A percentile compares a stretch with the other conserved stretches of the same genome.
Conservation (phyloP, 2,329 filamentous ascomycete genomes). For the Westerdykella ornata region DNA sequence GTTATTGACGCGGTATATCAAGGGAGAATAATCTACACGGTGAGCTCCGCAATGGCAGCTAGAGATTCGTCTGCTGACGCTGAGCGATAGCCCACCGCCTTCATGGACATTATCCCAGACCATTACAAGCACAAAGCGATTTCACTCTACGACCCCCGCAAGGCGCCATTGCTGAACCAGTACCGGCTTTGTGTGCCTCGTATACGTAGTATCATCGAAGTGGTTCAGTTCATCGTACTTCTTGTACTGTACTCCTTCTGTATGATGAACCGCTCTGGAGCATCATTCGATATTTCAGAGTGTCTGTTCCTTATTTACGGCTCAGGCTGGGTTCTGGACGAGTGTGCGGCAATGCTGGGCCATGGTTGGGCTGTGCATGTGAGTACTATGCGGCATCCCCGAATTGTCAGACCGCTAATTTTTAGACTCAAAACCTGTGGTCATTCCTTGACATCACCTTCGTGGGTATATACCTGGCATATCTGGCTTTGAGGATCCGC, state of each 20-base stretch:
- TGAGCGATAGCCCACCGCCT: conserved; percentile 57
- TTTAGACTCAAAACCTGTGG: conserved; percentile 71
- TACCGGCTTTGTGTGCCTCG: conserved; percentile 78
- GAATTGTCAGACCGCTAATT: background rate
- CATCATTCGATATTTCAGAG: conserved; percentile 53
- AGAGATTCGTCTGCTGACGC: background rate
- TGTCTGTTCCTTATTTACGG: conserved; percentile 65
- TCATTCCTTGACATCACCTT: conserved; percentile 79
- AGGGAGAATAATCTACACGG: conserved; percentile 73
- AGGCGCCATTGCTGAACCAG: conserved; percentile 72
- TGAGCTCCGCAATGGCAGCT: background rate
- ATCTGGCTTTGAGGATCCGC: conserved; percentile 61
- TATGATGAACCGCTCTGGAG: conserved; percentile 62
- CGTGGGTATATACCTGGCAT: conserved; percentile 61
- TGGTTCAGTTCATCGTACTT: conserved; percentile 64
- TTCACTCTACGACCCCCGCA: conserved; percentile 69
- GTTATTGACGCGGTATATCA: conserved; percentile 78
- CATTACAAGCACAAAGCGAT: conserved; percentile 81
- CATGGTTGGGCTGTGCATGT: conserved; percentile 69
- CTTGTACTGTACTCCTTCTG: conserved; percentile 63
- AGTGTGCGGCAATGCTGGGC: conserved; percentile 68
- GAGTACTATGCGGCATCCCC: background rate
- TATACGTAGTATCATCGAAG: conserved; percentile 68
- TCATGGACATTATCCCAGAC: conserved; percentile 77
- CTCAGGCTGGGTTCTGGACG: conserved; percentile 72